Evolutionary conservation across 2,329 filamentous ascomycete species (phyloP), one percentile per base, ranked within the genome.

Genomic region (Coleophoma cylindrospora): DNA sequence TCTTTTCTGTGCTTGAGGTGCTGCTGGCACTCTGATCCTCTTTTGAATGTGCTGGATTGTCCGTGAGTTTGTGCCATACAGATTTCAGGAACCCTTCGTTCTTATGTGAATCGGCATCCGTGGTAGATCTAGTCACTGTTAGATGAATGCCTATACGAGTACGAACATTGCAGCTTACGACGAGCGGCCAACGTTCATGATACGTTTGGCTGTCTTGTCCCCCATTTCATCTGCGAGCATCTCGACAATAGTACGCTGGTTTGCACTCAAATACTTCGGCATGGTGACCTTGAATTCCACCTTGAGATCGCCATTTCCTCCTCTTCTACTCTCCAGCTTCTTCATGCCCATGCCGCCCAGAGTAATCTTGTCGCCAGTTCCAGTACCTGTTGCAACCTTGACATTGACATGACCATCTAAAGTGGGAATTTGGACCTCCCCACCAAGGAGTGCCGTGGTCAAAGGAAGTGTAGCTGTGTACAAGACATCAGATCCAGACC

Each of bases 151-250:
- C 27, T 27, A 27, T 27, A 5, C 27, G 7, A 27, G 9, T 10
- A 8, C 7, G 27, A 27, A 27, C 27, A 27, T 27, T 27, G 27
- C 9, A 44, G 41, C 78, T 73, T 71, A 83, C 80, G 69, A 68
- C 48, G 66, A 61, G 57, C 67, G 75, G 50, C 76, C 74, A 63
- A 95, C 74, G 64, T 95, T 92, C 91, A 99, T 97, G 50, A 95
- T 82, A 43, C 94, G 80, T 73, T 89, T 94, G 34, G 94, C 94
- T 27, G 82, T 89, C 74, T 91, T 91, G 70, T 99, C 94, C 37
- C 81, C 86, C 83, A 99, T 87, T 73, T 99, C 94, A 62, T 99
- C 91, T 7, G 94, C 94, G 57, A 99, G 81, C 82, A 97, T 92
- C 73, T 99, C 94, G 41, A 95, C 73, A 52, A 99, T 87, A 1